Percentiles rank a stretch among this genome's conserved stretches.
phyloP scores from a whole-genome alignment of 2,329 filamentous ascomycete genomes.

The Aspergillus sp. region DNA sequence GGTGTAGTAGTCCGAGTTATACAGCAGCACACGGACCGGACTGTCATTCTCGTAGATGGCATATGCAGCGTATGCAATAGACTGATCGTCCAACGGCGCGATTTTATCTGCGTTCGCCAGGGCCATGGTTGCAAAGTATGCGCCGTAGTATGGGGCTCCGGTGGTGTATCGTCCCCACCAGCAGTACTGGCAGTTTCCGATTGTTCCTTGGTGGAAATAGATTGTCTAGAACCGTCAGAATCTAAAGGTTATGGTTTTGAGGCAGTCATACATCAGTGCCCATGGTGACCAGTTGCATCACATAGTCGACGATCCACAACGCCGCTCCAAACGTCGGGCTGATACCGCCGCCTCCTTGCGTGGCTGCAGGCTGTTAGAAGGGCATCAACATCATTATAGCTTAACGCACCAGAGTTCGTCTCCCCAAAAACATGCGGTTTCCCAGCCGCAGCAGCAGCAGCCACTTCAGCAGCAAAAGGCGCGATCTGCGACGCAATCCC shows the following conservation, averaged over 20 bases:
- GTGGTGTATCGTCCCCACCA: constrained; percentile 52
- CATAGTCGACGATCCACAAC: constrained; percentile 54
- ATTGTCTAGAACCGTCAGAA: constrained; percentile 18
- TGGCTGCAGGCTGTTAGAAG: constrained; percentile 23
- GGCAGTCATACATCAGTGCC: constrained; percentile 26
- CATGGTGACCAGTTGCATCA: constrained; percentile 32
- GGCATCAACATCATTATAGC: neutral
- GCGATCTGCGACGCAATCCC: constrained; percentile 42
- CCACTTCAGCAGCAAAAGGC: constrained; percentile 43
- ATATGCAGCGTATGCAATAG: constrained; percentile 47
- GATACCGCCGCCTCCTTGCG: constrained; percentile 41
- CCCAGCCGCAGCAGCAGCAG: constrained; percentile 38
- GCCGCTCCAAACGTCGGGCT: constrained; percentile 51
- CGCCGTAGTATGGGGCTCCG: constrained; percentile 55
- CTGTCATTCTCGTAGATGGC: constrained; percentile 43
- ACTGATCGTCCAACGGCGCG: constrained; percentile 48
- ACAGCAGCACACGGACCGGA: constrained; percentile 43
- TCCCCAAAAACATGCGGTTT: constrained; percentile 53
- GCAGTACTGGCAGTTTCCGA: constrained; percentile 54
- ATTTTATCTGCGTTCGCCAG: constrained; percentile 47
- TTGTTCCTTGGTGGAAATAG: constrained; percentile 54
- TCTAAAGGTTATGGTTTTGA: neutral
- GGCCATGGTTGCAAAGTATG: constrained; percentile 49
- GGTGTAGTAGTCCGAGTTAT: constrained; percentile 33
- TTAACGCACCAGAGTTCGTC: constrained; percentile 48